These are phyloP conservation scores for Asclepias syriaca DNA, from an alignment of 257 asterid species.

Conservation along the genomic window DNA sequence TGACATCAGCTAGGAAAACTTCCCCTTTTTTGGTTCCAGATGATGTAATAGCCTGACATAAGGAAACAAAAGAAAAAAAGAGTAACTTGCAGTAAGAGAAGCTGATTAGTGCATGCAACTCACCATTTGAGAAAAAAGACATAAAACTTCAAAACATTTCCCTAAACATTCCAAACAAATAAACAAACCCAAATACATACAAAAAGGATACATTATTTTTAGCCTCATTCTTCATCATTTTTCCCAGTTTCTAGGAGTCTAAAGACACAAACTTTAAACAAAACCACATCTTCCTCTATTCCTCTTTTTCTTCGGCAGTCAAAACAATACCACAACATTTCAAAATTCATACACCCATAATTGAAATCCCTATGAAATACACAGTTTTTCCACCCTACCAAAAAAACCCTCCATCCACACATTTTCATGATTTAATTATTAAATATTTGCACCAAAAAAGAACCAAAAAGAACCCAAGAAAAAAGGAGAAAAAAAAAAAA, in stretches of 20 bases:
- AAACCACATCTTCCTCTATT: not conserved
- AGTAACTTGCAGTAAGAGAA: not conserved
- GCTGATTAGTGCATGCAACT: not conserved
- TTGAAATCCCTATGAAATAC: not conserved
- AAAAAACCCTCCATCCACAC: not conserved
- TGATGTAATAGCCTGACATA: constrained; percentile 61
- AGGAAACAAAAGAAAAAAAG: not conserved
- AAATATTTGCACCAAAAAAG: not conserved
- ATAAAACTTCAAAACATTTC: not conserved
- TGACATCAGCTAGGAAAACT: constrained; percentile 55
- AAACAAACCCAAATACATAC: not conserved
- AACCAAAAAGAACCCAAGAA: not conserved
- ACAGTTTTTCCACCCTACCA: not conserved
- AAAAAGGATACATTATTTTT: not conserved
- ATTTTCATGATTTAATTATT: not conserved
- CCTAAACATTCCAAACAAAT: not conserved
- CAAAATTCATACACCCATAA: not conserved
- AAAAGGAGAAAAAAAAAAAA: not conserved
- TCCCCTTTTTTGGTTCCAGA: constrained; percentile 71
- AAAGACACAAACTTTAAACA: not conserved
- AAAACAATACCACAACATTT: not conserved
- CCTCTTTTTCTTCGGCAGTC: not conserved
- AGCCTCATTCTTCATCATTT: not conserved
- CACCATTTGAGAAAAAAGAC: not conserved
- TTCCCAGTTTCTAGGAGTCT: not conserved